Evolutionary conservation across 1,284 basidiomycete species (phyloP).

Genomic region (Xerocomus cyaneibrunnescens): DNA sequence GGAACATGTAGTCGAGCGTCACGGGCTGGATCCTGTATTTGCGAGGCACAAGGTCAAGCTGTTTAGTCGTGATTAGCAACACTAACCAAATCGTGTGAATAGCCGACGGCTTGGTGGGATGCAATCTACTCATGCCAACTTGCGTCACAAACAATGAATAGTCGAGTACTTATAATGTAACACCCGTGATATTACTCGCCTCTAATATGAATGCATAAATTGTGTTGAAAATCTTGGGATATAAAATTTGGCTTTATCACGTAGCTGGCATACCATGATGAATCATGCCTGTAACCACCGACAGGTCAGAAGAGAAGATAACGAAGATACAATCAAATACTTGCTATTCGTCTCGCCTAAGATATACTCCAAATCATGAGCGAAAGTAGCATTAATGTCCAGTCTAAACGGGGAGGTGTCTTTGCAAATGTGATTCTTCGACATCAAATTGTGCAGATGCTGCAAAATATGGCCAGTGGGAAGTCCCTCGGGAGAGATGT

Average conservation of each 20-base stretch:
- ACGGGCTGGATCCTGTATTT: slow-evolving; percentile 52
- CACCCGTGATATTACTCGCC: slow-evolving; percentile 67
- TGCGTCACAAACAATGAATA: slow-evolving; percentile 56
- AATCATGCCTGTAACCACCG: slow-evolving; percentile 13
- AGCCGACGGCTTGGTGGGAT: slow-evolving; percentile 52
- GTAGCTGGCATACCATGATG: slow-evolving; percentile 56
- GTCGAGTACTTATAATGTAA: slow-evolving; percentile 67
- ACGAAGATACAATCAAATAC: slow-evolving; percentile 14
- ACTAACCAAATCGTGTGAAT: slow-evolving; percentile 46
- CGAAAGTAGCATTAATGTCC: slow-evolving; percentile 50
- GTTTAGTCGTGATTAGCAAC: background rate
- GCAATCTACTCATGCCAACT: slow-evolving; percentile 33
- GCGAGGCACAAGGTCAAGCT: background rate
- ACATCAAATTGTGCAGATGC: slow-evolving; percentile 58
- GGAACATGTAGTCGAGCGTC: slow-evolving; percentile 50
- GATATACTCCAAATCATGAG: slow-evolving; percentile 53
- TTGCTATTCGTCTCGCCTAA: slow-evolving; percentile 61
- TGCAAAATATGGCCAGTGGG: slow-evolving; percentile 64
- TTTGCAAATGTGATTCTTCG: slow-evolving; percentile 54
- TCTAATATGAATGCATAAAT: slow-evolving; percentile 28
- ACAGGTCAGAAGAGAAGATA: slow-evolving; percentile 1
- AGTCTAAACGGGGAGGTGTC: slow-evolving; percentile 52
- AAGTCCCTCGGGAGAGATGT: slow-evolving; percentile 43
- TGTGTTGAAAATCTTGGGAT: background rate
- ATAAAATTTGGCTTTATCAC: background rate